phyloP scores from a whole-genome alignment of 768 basidiomycete genomes.

The Tricholoma furcatifolium region DNA sequence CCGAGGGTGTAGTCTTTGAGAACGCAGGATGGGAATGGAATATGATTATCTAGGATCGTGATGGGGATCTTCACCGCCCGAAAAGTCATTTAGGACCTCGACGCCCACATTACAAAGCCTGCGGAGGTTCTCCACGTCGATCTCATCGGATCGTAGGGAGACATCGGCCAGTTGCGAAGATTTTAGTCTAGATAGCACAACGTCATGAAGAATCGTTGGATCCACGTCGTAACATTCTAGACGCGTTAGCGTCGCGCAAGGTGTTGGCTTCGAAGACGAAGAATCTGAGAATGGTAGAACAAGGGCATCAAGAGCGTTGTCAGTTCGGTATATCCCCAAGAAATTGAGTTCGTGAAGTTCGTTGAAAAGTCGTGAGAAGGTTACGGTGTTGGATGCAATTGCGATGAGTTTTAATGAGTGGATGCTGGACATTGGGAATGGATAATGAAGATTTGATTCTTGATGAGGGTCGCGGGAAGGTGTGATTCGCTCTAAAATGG shows the following conservation, averaged over 20 bases:
- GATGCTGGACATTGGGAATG: slow-evolving; percentile 25
- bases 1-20: too few relatives aligned
- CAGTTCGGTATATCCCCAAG: slow-evolving; percentile 22
- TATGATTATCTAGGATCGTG: too few relatives aligned
- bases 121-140: neutral
- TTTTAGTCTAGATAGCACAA: slow-evolving; percentile 18
- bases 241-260: slow-evolving; percentile 22
- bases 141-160: slow-evolving; percentile 14
- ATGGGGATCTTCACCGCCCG: too few relatives aligned
- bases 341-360: slow-evolving; percentile 22
- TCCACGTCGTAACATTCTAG: slow-evolving; percentile 29
- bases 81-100: neutral
- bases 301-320: slow-evolving; percentile 22
- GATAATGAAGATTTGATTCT: neutral
- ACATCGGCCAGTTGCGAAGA: slow-evolving; percentile 15
- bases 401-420: slow-evolving; percentile 28
- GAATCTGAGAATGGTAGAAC: slow-evolving; percentile 2
- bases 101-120: slow-evolving; percentile 13
- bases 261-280: neutral
- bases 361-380: slow-evolving; percentile 26
- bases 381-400: slow-evolving; percentile 19
- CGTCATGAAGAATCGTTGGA: slow-evolving; percentile 16
- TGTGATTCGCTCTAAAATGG: slow-evolving; percentile 34
- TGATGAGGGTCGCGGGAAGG: neutral
- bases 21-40: too few relatives aligned